Base-by-base conservation (phyloP, 305 asterid species). In the Fraxinus floribunda region DNA sequence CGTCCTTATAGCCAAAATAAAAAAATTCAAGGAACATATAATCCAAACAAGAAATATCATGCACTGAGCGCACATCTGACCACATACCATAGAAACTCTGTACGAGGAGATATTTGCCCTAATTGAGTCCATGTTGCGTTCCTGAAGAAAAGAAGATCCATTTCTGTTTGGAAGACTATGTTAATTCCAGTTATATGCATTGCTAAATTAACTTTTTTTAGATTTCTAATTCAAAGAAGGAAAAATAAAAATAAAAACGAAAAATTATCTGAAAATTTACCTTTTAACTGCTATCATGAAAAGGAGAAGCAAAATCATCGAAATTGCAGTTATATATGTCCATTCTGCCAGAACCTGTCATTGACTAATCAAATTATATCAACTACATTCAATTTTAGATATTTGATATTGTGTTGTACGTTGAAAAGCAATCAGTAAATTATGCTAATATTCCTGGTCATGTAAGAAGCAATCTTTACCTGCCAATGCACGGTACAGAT, bases 301-400 rank as follows among this genome's bases (percentile, higher is more conserved):
- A 78, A 90, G 83, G 83, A 92, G 89, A 88, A 91, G 78, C 79
- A 88, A 41, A 82, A 89, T 46, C 82, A 91, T 34, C 62, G 87
- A 11, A 76, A 88, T 75, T 79, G 94, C 88, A 86, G 52, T 89
- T 85, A 83, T 81, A 87, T 87, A 88, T 79, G 89, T 87, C 97
- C 97, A 91, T 81, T 90, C 94, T 49, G 97, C 92, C 76, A 92
- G 89, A 85, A 96, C 90, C 99, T 96, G 91, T 64, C 87, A 88
- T 57, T 29, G 36, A 84, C 24, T 36, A 81, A 80, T 26, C 74
- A 81, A 85, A 55, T 84, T n/a, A 20, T 2, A 41, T 46, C 72
- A 77, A 78, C 78, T 30, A 68, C 7, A 57, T 79, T 60, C 79
- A 35, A 36, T 60, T 64, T 60, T 16, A 34, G 9, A 77, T 22